Evolutionary conservation across 2,329 filamentous ascomycete genomes (phyloP), one percentile per base, ranked within the genome.

Genomic region (Alternaria gaisen): DNA sequence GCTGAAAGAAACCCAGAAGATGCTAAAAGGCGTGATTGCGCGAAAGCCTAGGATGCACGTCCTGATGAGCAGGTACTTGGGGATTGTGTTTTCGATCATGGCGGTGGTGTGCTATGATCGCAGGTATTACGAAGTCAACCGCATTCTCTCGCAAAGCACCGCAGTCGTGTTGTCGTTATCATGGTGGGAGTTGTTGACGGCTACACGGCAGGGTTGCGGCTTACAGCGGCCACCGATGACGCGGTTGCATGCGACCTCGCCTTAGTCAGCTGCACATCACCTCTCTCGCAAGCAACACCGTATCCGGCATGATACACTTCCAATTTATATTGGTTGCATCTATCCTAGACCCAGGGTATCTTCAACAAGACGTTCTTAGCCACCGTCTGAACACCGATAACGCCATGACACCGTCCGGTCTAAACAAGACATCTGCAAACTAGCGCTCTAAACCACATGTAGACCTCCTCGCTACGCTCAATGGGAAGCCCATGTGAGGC

Each of bases 11-110:
- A 73, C 76, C 70, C 83, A 86, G 59, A 83, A 70, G 36, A 85
- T 73, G 70, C 82, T 82, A 26, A 85, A 68, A 11, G 85, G 84
- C 14, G 83, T 82, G 50, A 87, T 76, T 40, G 80, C 78, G 61
- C 83, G 84, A 43, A 87, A 69, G 38, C 78, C 73, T 41, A 82
- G 63, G 64, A 87, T 85, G 61, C 79, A 83, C 51, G 74, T 63
- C 32, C 82, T 81, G 55, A 87, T 86, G 64, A 81, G 77, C 65
- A 84, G 41, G 61, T 80, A 80, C 54, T 78, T 75, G 26, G 70
- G 65, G 7, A 76, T 54, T 1, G 78, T 80, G 46, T 75, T 79
- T 54, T 77, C 79, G 52, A 82, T 77, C 80, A 82, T 82, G 64
- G 38, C 58, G 62, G 42, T 16, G 14, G 46, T 20, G n/a, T 16